Evolutionary conservation across 2,329 filamentous ascomycete species (phyloP), one percentile per base, ranked within the genome.

Genomic region (Trichoderma sp.): DNA sequence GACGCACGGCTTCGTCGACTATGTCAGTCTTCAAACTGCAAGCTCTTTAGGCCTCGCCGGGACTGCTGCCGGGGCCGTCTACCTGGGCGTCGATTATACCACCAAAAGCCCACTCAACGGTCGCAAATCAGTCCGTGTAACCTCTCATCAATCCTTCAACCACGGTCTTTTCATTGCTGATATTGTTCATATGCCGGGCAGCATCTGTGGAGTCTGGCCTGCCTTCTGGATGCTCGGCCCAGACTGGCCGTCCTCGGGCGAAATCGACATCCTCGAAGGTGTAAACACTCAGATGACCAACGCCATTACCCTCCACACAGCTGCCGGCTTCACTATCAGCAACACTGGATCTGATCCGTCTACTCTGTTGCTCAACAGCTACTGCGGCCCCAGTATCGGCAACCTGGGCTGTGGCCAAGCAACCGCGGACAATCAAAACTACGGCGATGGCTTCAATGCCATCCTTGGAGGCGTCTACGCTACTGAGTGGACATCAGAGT

Each of bases 241-340:
- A n/a, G 78, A 85, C 74, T 94, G 92, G 92, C 92, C 92, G 2
- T 76, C 76, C 50, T 81, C 82, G 8, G 91, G 91, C 56, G 92
- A 94, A 79, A 91, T 94, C 73, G 92, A 94, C 76, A 90, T 94
- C 73, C 87, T 94, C 72, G 92, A 94, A 80, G 91, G 90, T 42
- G 89, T 93, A 72, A 92, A 92, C 80, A 80, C 82, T 25, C 84
- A 88, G 70, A 76, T 80, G 3, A 79, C 82, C 68, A 87, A 91
- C 76, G 78, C 83, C 54, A 83, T 93, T 78, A 89, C 90, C 37
- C 83, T 95, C 17, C 89, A 92, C 81, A 92, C 91, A 1, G 78
- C 78, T 10, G 71, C 81, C 4, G 86, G 86, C 56, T 93, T 91
- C 80, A 78, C 76, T 29, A 84, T 92, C 73, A 75, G 76, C 71